Conservation (phyloP, 768 basidiomycete species). For the Agrocybe pediades region DNA sequence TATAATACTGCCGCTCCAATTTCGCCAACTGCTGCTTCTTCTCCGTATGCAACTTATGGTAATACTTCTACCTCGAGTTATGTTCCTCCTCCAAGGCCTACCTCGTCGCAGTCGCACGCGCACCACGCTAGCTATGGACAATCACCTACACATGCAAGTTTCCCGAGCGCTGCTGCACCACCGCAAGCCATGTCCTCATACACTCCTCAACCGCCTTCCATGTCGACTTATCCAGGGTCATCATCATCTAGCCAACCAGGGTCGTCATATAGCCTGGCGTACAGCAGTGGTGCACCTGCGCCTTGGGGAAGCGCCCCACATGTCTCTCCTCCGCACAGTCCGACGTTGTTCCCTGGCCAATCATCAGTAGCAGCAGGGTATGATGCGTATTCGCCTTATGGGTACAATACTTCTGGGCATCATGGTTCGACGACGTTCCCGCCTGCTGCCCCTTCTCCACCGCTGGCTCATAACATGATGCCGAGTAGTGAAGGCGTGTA, state of each 20-base stretch:
- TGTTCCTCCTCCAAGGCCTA: slow-evolving; percentile 4
- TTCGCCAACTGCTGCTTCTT: slow-evolving; percentile 1
- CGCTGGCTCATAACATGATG: background rate
- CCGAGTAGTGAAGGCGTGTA: slow-evolving; percentile 18
- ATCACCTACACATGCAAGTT: background rate
- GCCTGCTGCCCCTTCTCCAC: background rate
- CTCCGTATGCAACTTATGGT: slow-evolving; percentile 2
- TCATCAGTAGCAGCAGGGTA: too few species aligned
- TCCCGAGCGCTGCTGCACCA: slow-evolving; percentile 7
- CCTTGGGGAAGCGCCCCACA: slow-evolving; percentile 17
- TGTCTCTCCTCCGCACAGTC: slow-evolving; percentile 24
- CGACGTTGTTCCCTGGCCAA: slow-evolving; percentile 18
- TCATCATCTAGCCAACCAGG: slow-evolving; percentile 13
- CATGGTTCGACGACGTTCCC: background rate
- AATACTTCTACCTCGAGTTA: slow-evolving; percentile 1
- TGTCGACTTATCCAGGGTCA: slow-evolving; percentile 14
- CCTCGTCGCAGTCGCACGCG: slow-evolving; percentile 2
- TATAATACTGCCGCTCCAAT: background rate
- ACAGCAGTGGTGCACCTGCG: slow-evolving; percentile 13
- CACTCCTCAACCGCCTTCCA: slow-evolving; percentile 1
- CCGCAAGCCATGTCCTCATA: slow-evolving; percentile 8
- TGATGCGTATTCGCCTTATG: slow-evolving; percentile 14
- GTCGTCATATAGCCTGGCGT: slow-evolving; percentile 19
- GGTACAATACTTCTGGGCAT: slow-evolving; percentile 12
- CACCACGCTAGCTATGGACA: background rate